A percentile compares a stretch with the other conserved stretches of the same genome.
These are phyloP conservation scores for Sugiyamaella xylanicola DNA, from an alignment of 1,139 yeast species.

Conservation along the genomic window DNA sequence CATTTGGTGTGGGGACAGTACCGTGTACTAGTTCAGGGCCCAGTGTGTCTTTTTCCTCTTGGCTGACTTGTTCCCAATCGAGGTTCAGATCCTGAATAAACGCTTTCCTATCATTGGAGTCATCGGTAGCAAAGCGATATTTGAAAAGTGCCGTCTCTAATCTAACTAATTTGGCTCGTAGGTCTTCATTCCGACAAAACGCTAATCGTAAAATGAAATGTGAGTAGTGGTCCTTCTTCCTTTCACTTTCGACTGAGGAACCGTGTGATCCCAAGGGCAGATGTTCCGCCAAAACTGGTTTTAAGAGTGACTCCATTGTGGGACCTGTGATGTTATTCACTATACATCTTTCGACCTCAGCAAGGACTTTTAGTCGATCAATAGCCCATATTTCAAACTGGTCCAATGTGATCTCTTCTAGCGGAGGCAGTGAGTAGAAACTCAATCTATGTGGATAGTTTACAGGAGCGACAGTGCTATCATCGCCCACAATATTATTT, in stretches of 20 bases:
- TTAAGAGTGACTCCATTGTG: slow-evolving; percentile 66
- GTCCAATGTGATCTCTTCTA: slow-evolving; percentile 82
- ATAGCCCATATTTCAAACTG: slow-evolving; percentile 96
- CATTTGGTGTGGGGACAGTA: slow-evolving; percentile 30
- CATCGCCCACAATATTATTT: slow-evolving; percentile 55
- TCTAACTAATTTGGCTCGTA: slow-evolving; percentile 73
- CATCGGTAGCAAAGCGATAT: slow-evolving; percentile 66
- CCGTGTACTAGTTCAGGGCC: slow-evolving; percentile 48
- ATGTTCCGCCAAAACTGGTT: slow-evolving; percentile 63
- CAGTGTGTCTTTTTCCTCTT: slow-evolving; percentile 59
- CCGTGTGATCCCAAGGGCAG: slow-evolving; percentile 58
- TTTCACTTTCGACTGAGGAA: slow-evolving; percentile 47
- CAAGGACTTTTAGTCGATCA: slow-evolving; percentile 78
- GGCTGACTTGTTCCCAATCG: slow-evolving; percentile 70
- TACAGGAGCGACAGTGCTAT: slow-evolving; percentile 35
- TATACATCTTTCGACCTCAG: slow-evolving; percentile 78
- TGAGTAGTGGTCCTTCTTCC: slow-evolving; percentile 87
- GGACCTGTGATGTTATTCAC: slow-evolving; percentile 64
- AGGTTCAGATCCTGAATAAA: slow-evolving; percentile 58
- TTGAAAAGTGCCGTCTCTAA: slow-evolving; percentile 76
- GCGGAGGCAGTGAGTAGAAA: slow-evolving; percentile 75
- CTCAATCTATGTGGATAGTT: slow-evolving; percentile 57
- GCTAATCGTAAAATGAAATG: slow-evolving; percentile 87
- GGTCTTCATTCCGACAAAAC: slow-evolving; percentile 83
- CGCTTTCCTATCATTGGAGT: slow-evolving; percentile 67